These are phyloP conservation scores for Mortierella alpina DNA, from an alignment of 192 early-diverging fungal species.

Conservation along the genomic window DNA sequence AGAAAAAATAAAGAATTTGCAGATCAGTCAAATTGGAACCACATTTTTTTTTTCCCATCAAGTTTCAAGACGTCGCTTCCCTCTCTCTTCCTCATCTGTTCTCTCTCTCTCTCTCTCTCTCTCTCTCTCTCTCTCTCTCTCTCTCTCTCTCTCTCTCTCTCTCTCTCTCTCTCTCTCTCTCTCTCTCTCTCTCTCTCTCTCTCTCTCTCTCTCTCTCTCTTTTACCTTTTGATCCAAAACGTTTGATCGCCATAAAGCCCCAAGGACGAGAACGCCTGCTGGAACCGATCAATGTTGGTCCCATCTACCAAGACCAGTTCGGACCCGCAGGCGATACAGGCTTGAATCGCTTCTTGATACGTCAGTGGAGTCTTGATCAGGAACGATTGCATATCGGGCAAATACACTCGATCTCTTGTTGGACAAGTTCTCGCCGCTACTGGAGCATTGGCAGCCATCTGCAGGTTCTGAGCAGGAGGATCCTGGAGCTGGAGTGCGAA, in stretches of 20 bases:
- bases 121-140: background rate
- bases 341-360: conserved; percentile 35
- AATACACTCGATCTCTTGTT: conserved; percentile 31
- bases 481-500: conserved; percentile 11
- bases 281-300: conserved; percentile 36
- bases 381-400: conserved; percentile 50
- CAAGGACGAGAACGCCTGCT: conserved; percentile 36
- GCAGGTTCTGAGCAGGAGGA: background rate
- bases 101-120: too few species aligned
- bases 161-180: background rate
- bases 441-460: background rate
- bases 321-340: conserved; percentile 37
- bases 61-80: too few species aligned
- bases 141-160: too few species aligned
- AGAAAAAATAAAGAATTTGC: background rate
- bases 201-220: background rate
- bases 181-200: too few species aligned
- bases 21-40: too few species aligned
- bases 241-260: conserved; percentile 31
- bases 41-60: too few species aligned
- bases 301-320: conserved; percentile 45
- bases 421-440: conserved; percentile 7
- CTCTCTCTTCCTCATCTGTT: too few species aligned
- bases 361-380: conserved; percentile 29
- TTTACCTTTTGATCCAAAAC: conserved; percentile 51